These are phyloP conservation scores for Colletotrichum liriopes DNA, from an alignment of 2,329 filamentous ascomycete species.

Conservation along the genomic window DNA sequence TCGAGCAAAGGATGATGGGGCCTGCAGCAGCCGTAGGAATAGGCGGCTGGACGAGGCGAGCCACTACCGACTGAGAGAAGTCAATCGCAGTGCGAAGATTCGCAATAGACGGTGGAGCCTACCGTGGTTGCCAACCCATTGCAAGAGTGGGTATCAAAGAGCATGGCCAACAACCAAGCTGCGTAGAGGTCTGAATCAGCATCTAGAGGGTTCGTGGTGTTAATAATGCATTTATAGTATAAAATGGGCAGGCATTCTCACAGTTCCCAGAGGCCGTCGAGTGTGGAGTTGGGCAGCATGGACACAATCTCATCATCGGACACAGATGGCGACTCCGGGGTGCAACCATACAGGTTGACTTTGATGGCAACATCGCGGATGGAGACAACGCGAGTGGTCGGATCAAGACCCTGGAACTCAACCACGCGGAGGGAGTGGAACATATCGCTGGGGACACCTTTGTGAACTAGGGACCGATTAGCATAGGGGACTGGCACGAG, in stretches of 20 bases:
- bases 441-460: conserved; percentile 26
- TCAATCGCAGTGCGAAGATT: neutral
- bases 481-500: neutral
- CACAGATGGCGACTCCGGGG: conserved; percentile 6
- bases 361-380: conserved; percentile 36
- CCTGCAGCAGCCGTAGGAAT: neutral
- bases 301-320: neutral
- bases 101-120: neutral
- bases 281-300: conserved; percentile 13
- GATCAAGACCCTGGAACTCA: conserved; percentile 38
- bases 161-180: neutral
- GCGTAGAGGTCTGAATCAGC: neutral
- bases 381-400: conserved; percentile 13
- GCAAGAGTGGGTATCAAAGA: neutral
- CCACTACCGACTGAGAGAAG: neutral
- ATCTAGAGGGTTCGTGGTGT: conserved; percentile 1
- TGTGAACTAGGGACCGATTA: conserved; percentile 17
- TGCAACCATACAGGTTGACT: conserved; percentile 31
- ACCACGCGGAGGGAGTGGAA: conserved; percentile 39
- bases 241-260: neutral
- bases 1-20: neutral
- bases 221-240: neutral
- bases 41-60: neutral
- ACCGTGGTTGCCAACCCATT: neutral
- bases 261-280: conserved; percentile 38